A percentile compares a stretch with the other conserved stretches of the same genome.
phyloP scores from a whole-genome alignment of 352 stramenopile species.

The Phytopythium litorale region DNA sequence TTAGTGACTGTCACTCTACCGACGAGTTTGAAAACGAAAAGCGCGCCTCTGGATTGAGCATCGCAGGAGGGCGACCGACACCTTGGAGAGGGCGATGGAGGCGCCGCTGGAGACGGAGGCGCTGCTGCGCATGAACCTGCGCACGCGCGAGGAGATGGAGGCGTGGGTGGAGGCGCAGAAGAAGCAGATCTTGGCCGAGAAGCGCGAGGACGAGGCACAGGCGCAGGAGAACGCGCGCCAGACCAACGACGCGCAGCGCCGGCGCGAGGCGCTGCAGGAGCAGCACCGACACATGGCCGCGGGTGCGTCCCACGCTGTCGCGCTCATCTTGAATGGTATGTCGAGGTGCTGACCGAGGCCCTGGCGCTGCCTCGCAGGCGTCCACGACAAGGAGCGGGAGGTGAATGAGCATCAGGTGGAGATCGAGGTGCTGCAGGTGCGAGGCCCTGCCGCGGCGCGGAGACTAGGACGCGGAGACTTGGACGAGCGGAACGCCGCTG shows the following conservation, averaged over 20 bases:
- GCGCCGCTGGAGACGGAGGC: slow-evolving; percentile 34
- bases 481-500: background rate
- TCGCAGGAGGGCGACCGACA: background rate
- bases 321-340: background rate
- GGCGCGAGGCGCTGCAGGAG: slow-evolving; percentile 39
- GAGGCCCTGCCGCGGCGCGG: background rate
- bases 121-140: slow-evolving; percentile 40
- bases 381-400: slow-evolving; percentile 45
- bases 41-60: background rate
- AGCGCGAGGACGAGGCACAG: slow-evolving; percentile 38
- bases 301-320: slow-evolving; percentile 12
- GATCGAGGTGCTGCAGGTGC: slow-evolving; percentile 62
- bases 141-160: slow-evolving; percentile 38
- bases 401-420: slow-evolving; percentile 55
- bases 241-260: slow-evolving; percentile 33
- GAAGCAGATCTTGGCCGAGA: slow-evolving; percentile 31
- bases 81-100: slow-evolving; percentile 4
- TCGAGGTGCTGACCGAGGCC: background rate
- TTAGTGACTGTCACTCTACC: background rate
- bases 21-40: background rate
- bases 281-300: slow-evolving; percentile 33
- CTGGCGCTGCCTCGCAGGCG: background rate
- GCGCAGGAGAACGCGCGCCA: slow-evolving; percentile 32
- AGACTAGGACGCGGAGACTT: background rate
- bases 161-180: slow-evolving; percentile 44